A percentile compares a stretch with the other conserved stretches of the same genome.
Evolutionary conservation across 2,329 filamentous ascomycete species (phyloP).

Genomic region (Magnaporthiopsis incrustans): DNA sequence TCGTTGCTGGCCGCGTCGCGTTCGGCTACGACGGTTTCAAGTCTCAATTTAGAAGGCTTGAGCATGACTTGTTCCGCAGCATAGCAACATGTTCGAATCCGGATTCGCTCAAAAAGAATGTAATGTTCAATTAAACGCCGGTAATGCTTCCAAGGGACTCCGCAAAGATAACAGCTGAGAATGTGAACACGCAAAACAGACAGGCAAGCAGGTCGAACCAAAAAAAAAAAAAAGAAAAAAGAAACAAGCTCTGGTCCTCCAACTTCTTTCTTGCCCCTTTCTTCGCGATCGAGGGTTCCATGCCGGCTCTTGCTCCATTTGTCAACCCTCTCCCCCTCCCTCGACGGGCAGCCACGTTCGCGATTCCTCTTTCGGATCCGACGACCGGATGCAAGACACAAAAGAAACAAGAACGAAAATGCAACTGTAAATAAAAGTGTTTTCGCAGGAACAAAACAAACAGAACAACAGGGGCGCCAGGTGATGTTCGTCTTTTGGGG

Average conservation of each 20-base stretch:
- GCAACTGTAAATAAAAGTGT: not conserved
- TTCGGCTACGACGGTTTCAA: too few species aligned
- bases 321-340: not conserved
- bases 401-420: not conserved
- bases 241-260: not conserved
- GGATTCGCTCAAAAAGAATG: not conserved
- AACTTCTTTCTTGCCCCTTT: not conserved
- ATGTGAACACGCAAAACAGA: not conserved
- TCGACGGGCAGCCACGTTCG: not conserved
- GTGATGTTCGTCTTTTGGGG: not conserved
- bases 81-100: not conserved
- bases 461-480: not conserved
- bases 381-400: not conserved
- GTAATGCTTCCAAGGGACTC: constrained; percentile 11
- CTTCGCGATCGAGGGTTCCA: not conserved
- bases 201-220: constrained; percentile 7
- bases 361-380: not conserved
- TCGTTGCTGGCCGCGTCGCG: too few species aligned
- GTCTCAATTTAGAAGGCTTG: too few species aligned
- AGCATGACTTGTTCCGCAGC: too few species aligned
- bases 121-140: constrained; percentile 16
- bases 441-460: not conserved
- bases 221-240: not conserved
- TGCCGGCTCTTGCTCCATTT: not conserved
- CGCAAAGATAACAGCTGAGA: not conserved